phyloP scores from a whole-genome alignment of 345 rosid species.

The Turritis glabra region DNA sequence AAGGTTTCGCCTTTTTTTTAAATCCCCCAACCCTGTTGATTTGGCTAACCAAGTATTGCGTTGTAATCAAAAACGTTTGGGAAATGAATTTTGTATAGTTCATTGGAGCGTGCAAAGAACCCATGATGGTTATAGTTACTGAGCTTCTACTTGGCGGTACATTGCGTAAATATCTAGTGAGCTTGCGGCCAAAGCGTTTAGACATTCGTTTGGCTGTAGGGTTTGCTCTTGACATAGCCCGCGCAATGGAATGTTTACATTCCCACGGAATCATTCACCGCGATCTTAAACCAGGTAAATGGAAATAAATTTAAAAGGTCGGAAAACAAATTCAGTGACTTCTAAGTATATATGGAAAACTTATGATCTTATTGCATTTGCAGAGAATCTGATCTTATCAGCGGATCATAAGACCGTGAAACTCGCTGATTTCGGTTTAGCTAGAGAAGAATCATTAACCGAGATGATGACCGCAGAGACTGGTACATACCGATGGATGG shows the following conservation, averaged over 20 bases:
- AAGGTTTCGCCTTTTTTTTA: constrained; percentile 52
- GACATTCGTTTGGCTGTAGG: constrained; percentile 71
- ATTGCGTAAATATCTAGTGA: constrained; percentile 76
- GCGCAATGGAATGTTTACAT: constrained; percentile 99
- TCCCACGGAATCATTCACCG: constrained; percentile 97
- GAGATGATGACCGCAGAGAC: constrained; percentile 99
- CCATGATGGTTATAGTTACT: constrained; percentile 93
- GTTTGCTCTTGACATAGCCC: constrained; percentile 94
- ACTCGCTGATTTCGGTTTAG: constrained; percentile 97
- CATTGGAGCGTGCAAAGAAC: constrained; percentile 96
- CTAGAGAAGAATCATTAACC: constrained; percentile 96
- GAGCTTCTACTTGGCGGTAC: constrained; percentile 90
- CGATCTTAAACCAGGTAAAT: constrained; percentile 94
- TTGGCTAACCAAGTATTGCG: neutral
- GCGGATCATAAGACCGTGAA: constrained; percentile 85
- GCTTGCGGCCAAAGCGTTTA: constrained; percentile 66
- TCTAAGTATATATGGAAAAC: neutral
- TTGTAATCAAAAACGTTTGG: constrained; percentile 8
- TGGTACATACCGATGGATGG: constrained; percentile 99
- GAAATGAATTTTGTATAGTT: constrained; percentile 51
- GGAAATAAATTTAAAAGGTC: neutral
- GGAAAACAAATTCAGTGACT: neutral
- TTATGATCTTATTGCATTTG: constrained; percentile 24
- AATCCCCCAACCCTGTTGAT: neutral
- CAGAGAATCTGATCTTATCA: constrained; percentile 92